Evolutionary conservation across 495 filamentous ascomycete genomes (phyloP).

Genomic region (Polyplosphaeria fusca): DNA sequence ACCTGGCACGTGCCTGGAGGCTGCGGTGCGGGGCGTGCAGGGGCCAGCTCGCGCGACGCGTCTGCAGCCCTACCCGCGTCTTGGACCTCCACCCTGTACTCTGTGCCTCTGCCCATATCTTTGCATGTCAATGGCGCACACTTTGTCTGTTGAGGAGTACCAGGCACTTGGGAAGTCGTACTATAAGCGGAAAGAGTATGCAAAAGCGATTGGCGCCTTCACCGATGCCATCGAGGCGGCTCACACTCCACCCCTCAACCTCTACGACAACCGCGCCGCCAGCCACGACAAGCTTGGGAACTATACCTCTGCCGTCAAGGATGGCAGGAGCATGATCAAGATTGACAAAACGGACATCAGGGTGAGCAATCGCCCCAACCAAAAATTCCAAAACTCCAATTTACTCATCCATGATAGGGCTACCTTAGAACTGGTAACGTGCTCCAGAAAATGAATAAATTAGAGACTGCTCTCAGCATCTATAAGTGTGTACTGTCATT

Average conservation of each 20-base stretch:
- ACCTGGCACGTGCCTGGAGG: too few relatives aligned
- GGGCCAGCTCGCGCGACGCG: too few relatives aligned
- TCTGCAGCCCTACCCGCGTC: too few relatives aligned
- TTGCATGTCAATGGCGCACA: constrained; percentile 20
- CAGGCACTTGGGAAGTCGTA: constrained; percentile 22
- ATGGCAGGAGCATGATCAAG: constrained; percentile 60
- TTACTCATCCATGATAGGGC: constrained; percentile 46
- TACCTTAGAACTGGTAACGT: constrained; percentile 65
- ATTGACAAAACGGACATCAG: constrained; percentile 48
- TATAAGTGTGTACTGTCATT: too few relatives aligned
- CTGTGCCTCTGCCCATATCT: not conserved
- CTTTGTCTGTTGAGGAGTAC: constrained; percentile 24
- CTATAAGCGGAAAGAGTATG: constrained; percentile 36
- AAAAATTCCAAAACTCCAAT: too few relatives aligned
- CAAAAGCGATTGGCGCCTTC: constrained; percentile 36
- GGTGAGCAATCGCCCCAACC: constrained; percentile 40
- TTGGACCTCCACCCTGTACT: too few relatives aligned
- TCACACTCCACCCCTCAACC: constrained; percentile 32
- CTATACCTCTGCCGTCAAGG: constrained; percentile 53
- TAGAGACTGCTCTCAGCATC: constrained; percentile 53
- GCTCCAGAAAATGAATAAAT: constrained; percentile 54
- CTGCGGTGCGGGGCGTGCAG: too few relatives aligned
- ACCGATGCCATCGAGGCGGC: constrained; percentile 33
- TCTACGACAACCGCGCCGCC: constrained; percentile 62
- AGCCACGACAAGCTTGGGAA: constrained; percentile 56